phyloP scores from a whole-genome alignment of 495 filamentous ascomycete species.

The Aspergillus incahuasiensis region DNA sequence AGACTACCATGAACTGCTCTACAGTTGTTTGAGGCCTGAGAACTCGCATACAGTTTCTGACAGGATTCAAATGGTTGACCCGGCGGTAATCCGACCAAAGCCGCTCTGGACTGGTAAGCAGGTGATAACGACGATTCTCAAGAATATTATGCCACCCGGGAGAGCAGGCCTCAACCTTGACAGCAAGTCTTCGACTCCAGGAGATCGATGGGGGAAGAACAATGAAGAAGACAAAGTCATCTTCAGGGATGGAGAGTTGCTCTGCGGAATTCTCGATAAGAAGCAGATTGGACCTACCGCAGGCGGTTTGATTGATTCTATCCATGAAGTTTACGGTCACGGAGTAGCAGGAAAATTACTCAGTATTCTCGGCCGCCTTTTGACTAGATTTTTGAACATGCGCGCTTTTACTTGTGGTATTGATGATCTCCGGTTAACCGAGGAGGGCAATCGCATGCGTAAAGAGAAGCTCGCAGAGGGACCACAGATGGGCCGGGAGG shows the following conservation, averaged over 20 bases:
- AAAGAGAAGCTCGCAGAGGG: conserved; percentile 65
- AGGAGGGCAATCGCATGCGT: conserved; percentile 68
- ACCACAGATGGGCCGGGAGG: conserved; percentile 69
- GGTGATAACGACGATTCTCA: conserved; percentile 85
- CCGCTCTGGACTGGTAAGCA: conserved; percentile 97
- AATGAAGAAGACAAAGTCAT: conserved; percentile 71
- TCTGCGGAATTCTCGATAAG: conserved; percentile 93
- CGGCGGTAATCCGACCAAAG: conserved; percentile 76
- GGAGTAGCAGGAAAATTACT: conserved; percentile 78
- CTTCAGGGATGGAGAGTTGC: conserved; percentile 80
- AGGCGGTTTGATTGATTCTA: conserved; percentile 84
- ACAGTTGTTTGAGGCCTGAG: conserved; percentile 84
- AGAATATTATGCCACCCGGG: conserved; percentile 75
- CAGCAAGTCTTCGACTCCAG: conserved; percentile 69
- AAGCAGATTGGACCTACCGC: conserved; percentile 83
- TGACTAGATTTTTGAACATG: conserved; percentile 89
- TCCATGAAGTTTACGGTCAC: conserved; percentile 93
- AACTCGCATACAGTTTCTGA: conserved; percentile 68
- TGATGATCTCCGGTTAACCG: conserved; percentile 86
- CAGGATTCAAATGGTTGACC: conserved; percentile 71
- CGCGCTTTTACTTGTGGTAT: conserved; percentile 95
- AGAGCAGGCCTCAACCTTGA: conserved; percentile 75
- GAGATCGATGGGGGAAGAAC: conserved; percentile 71
- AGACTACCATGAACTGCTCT: conserved; percentile 90
- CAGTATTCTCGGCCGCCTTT: conserved; percentile 79